Percentiles rank a stretch among this genome's conserved stretches.
These are phyloP conservation scores for Digitaria exilis DNA, from an alignment of 202 grass and related monocot species.

Conservation along the genomic window DNA sequence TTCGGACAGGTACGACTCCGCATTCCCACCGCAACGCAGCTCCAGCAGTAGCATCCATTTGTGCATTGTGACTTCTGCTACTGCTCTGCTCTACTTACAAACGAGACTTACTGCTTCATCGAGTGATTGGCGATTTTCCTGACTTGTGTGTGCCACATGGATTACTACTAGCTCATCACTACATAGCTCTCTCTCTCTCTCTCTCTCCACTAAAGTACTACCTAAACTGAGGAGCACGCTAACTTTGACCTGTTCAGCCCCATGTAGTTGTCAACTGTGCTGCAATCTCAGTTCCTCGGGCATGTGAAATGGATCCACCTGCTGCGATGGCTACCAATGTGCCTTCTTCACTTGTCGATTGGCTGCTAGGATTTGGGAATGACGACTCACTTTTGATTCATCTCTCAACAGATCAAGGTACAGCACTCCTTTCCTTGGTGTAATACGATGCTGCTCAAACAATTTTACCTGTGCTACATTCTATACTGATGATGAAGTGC, in stretches of 20 bases:
- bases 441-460: not conserved
- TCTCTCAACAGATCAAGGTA: constrained; percentile 98
- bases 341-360: constrained; percentile 68
- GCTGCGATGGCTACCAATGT: constrained; percentile 76
- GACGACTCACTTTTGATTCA: constrained; percentile 65
- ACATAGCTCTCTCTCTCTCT: not conserved
- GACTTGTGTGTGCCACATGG: not conserved
- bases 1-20: constrained; percentile 64
- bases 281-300: constrained; percentile 80
- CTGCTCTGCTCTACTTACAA: not conserved
- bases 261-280: constrained; percentile 87
- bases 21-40: not conserved
- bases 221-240: not conserved
- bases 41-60: not conserved
- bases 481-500: not conserved
- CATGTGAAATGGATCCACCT: constrained; percentile 71
- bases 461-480: not conserved
- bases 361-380: constrained; percentile 60
- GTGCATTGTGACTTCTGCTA: constrained; percentile 1
- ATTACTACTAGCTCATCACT: not conserved
- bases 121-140: not conserved
- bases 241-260: constrained; percentile 50
- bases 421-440: not conserved
- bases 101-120: not conserved
- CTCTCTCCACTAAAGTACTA: too few species aligned